phyloP scores from a whole-genome alignment of 225 moss, liverwort and hornwort genomes.

The Sphagnum tenellum region DNA sequence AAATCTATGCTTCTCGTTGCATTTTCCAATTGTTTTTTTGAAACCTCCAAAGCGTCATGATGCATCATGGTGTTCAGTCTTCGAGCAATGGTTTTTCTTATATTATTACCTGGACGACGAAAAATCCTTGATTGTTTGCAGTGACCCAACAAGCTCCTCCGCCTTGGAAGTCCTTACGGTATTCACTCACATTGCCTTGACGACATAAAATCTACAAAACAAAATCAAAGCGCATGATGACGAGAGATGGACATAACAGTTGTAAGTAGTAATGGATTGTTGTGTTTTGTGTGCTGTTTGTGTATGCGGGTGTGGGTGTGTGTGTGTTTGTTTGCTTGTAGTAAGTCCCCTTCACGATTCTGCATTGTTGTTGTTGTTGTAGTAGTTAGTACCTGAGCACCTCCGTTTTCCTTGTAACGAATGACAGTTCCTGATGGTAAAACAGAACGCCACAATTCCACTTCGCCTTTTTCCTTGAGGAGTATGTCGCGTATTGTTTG shows the following conservation, averaged over 20 bases:
- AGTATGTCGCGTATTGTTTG: slow-evolving; percentile 33
- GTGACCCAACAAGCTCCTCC: slow-evolving; percentile 46
- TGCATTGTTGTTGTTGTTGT: background rate
- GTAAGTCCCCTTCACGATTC: background rate
- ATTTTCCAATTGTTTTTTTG: too few species aligned
- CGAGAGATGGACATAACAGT: background rate
- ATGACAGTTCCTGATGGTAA: slow-evolving; percentile 75
- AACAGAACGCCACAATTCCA: slow-evolving; percentile 67
- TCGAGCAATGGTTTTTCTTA: background rate
- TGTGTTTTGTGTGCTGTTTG: too few species aligned
- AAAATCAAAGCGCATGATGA: background rate
- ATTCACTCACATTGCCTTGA: slow-evolving; percentile 80
- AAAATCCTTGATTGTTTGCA: slow-evolving; percentile 40
- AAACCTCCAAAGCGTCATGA: too few species aligned
- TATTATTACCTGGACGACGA: slow-evolving; percentile 51
- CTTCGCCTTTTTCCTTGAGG: slow-evolving; percentile 31
- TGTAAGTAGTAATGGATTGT: too few species aligned
- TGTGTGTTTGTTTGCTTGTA: too few species aligned
- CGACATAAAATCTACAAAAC: slow-evolving; percentile 45
- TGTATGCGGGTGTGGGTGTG: too few species aligned
- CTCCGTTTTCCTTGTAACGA: slow-evolving; percentile 63
- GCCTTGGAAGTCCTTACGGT: slow-evolving; percentile 22
- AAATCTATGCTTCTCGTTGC: too few species aligned
- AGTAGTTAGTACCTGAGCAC: slow-evolving; percentile 35
- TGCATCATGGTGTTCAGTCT: background rate